Percentiles rank a stretch among this genome's conserved stretches.
Conservation (phyloP, 805 yeast species). For the Lachancea quebecensis region DNA sequence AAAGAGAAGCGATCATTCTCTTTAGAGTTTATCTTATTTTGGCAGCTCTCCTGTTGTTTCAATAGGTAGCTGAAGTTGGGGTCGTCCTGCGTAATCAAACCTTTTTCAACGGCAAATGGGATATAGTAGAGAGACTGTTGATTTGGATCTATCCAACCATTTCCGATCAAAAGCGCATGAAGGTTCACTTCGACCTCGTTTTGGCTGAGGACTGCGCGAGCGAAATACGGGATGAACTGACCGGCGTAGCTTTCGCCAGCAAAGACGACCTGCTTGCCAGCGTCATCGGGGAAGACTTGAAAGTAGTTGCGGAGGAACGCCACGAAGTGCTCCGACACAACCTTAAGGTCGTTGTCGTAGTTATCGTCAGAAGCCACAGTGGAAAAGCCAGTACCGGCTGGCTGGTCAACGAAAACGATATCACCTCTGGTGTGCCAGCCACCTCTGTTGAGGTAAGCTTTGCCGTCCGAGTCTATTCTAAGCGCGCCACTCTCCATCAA, state of each 20-base stretch:
- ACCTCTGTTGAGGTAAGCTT: constrained; percentile 55
- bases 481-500: constrained; percentile 89
- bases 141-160: constrained; percentile 91
- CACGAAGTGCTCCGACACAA: constrained; percentile 57
- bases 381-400: constrained; percentile 90
- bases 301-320: constrained; percentile 61
- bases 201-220: constrained; percentile 48
- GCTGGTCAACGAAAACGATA: constrained; percentile 85
- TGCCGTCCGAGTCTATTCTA: constrained; percentile 43
- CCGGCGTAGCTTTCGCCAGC: constrained; percentile 98
- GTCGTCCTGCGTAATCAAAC: constrained; percentile 41
- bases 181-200: constrained; percentile 28
- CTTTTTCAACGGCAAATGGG: constrained; percentile 59
- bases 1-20: constrained; percentile 28
- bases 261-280: constrained; percentile 54
- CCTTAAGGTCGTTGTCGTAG: constrained; percentile 42
- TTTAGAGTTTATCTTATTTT: constrained; percentile 39
- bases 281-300: constrained; percentile 66
- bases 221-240: constrained; percentile 88
- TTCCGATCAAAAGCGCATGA: constrained; percentile 68
- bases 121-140: constrained; percentile 74
- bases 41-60: constrained; percentile 52
- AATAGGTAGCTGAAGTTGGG: constrained; percentile 38
- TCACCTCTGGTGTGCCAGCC: constrained; percentile 81
- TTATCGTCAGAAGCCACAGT: constrained; percentile 38